These are phyloP conservation scores for Coemansia sp. DNA, from an alignment of 192 early-diverging fungal species.

Conservation along the genomic window DNA sequence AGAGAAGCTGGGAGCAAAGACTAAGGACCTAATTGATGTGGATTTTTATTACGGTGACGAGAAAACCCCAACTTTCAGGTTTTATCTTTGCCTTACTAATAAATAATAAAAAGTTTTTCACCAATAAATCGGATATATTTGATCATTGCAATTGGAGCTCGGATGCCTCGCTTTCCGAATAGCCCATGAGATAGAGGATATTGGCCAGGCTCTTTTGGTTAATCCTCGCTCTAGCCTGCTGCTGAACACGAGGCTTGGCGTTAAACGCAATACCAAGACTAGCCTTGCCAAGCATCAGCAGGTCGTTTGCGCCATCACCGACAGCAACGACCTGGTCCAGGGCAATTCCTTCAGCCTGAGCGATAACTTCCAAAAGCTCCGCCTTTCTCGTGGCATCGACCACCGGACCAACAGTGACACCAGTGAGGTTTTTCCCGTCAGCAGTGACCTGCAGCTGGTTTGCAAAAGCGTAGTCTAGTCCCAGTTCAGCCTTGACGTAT, in stretches of 20 bases:
- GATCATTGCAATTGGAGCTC: slow-evolving; percentile 55
- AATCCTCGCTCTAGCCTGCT: slow-evolving; percentile 83
- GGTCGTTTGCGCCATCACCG: slow-evolving; percentile 97
- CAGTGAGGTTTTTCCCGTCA: slow-evolving; percentile 82
- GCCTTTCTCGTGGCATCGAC: slow-evolving; percentile 93
- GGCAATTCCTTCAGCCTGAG: slow-evolving; percentile 86
- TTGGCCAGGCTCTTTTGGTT: slow-evolving; percentile 93
- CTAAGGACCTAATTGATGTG: no score
- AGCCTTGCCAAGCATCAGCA: slow-evolving; percentile 91
- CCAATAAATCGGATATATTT: neutral
- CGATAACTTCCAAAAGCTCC: slow-evolving; percentile 93
- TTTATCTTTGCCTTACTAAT: no score
- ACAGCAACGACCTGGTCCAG: slow-evolving; percentile 95
- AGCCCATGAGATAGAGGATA: slow-evolving; percentile 88
- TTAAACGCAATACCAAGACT: slow-evolving; percentile 98
- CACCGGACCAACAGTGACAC: slow-evolving; percentile 85
- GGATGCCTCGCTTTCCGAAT: slow-evolving; percentile 73
- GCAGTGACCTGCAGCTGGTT: slow-evolving; percentile 88
- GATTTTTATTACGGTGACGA: no score
- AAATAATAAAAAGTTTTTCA: neutral
- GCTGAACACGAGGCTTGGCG: slow-evolving; percentile 96
- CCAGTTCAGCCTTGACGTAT: slow-evolving; percentile 87
- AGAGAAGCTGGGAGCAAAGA: no score
- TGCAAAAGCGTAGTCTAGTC: slow-evolving; percentile 97
- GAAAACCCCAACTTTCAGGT: no score